These are phyloP conservation scores for Syzygium syzygioides DNA, from an alignment of 441 rosid genomes.

Conservation along the genomic window DNA sequence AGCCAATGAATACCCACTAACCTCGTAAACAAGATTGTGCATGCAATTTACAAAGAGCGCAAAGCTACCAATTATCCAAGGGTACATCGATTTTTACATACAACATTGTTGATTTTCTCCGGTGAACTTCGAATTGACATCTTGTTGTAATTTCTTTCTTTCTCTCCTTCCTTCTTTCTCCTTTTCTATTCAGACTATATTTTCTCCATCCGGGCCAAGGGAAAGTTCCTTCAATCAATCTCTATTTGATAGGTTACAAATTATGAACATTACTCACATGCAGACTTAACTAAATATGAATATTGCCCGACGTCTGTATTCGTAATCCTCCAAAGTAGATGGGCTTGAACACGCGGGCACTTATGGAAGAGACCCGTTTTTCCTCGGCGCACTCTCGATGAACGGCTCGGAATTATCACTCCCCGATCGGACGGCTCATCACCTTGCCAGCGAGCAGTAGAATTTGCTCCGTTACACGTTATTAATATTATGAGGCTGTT, in stretches of 20 bases:
- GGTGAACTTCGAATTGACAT: not conserved
- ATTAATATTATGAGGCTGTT: accelerated
- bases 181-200: not conserved
- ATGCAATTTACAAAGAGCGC: not conserved
- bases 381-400: not conserved
- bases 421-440: not conserved
- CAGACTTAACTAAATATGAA: not conserved
- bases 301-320: not conserved
- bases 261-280: accelerated
- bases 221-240: not conserved
- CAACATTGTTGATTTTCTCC: too few species aligned
- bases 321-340: not conserved
- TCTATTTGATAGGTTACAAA: not conserved
- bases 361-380: not conserved
- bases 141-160: not conserved
- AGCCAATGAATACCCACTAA: not conserved
- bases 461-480: not conserved
- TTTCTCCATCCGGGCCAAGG: not conserved
- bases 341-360: not conserved
- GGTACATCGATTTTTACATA: not conserved
- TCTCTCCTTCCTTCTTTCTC: not conserved
- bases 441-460: not conserved
- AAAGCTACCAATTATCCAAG: not conserved
- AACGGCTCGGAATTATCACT: not conserved
- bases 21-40: not conserved